phyloP scores from a whole-genome alignment of 208 protist genomes.

The Wallacemonas sp. region DNA sequence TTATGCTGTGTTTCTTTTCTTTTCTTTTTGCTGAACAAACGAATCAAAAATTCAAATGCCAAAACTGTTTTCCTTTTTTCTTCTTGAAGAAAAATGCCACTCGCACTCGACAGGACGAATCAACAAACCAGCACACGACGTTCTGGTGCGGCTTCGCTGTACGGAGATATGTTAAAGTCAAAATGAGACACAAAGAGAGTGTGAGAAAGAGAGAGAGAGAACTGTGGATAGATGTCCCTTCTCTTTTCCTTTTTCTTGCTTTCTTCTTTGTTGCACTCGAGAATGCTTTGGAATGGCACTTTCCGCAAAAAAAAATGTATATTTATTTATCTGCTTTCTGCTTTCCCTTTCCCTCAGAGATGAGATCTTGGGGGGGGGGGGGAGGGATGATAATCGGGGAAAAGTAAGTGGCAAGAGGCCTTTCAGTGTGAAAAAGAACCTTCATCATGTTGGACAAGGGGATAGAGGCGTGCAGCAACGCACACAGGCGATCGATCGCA shows the following conservation, averaged over 20 bases:
- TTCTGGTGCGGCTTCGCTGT: slow-evolving; percentile 12
- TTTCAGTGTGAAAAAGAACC: slow-evolving; percentile 5
- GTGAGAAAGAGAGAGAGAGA: neutral
- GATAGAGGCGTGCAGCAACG: no score
- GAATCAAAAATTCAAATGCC: no score
- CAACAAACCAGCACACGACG: no score
- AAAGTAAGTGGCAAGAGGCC: neutral
- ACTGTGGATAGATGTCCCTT: slow-evolving; percentile 10
- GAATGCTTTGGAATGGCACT: slow-evolving; percentile 9
- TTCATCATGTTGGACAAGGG: neutral
- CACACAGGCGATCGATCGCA: no score
- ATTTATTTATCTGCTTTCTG: no score
- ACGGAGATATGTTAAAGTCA: neutral
- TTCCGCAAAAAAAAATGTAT: neutral
- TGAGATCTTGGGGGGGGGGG: neutral
- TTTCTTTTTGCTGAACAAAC: neutral
- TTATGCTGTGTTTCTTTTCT: slow-evolving; percentile 16
- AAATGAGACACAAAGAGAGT: neutral
- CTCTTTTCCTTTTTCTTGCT: slow-evolving; percentile 4
- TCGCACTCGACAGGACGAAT: no score
- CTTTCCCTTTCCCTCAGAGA: no score
- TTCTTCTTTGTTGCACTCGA: no score
- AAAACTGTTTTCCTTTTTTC: slow-evolving; percentile 11
- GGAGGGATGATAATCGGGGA: neutral
- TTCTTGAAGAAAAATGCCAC: neutral